phyloP scores from a whole-genome alignment of 2,329 filamentous ascomycete genomes.

The Colletotrichum liaoningense region DNA sequence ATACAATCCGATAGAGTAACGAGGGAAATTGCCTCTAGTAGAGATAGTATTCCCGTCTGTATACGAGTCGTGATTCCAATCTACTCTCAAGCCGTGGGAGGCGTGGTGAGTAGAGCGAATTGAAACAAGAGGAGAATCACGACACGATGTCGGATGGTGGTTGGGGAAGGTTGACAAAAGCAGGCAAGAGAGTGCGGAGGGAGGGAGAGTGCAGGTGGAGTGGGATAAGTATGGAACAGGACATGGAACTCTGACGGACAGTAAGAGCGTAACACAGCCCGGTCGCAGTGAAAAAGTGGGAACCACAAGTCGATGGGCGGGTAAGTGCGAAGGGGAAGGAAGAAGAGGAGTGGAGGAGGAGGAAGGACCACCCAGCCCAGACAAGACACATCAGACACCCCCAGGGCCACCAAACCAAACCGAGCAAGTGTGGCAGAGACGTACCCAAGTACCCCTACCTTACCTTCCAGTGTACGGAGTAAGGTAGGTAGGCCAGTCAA shows the following conservation, averaged over 20 bases:
- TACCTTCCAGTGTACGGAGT: no score
- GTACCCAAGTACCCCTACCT: not conserved
- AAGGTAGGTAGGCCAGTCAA: not conserved
- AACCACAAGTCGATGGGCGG: slow-evolving; percentile 24
- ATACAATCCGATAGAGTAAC: not conserved
- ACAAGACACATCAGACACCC: not conserved
- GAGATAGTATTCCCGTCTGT: no score
- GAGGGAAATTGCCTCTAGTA: not conserved
- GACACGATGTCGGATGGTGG: slow-evolving; percentile 31
- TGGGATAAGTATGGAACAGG: slow-evolving; percentile 35
- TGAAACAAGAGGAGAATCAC: slow-evolving; percentile 27
- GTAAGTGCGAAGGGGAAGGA: slow-evolving; percentile 5
- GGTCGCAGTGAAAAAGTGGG: slow-evolving; percentile 29
- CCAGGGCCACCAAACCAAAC: not conserved
- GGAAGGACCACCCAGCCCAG: slow-evolving; percentile 9
- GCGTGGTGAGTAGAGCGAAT: slow-evolving; percentile 15
- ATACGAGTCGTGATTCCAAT: slow-evolving; percentile 3
- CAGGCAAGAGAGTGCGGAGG: slow-evolving; percentile 22
- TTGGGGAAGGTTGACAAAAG: slow-evolving; percentile 24
- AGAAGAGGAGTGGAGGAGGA: slow-evolving; percentile 3
- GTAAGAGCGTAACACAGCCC: slow-evolving; percentile 27
- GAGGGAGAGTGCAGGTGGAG: slow-evolving; percentile 36
- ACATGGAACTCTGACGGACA: slow-evolving; percentile 31
- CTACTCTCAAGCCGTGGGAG: slow-evolving; percentile 14
- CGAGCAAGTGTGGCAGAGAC: slow-evolving; percentile 9